Conservation (phyloP, 768 basidiomycete species). For the Pleurotus ostreatus region DNA sequence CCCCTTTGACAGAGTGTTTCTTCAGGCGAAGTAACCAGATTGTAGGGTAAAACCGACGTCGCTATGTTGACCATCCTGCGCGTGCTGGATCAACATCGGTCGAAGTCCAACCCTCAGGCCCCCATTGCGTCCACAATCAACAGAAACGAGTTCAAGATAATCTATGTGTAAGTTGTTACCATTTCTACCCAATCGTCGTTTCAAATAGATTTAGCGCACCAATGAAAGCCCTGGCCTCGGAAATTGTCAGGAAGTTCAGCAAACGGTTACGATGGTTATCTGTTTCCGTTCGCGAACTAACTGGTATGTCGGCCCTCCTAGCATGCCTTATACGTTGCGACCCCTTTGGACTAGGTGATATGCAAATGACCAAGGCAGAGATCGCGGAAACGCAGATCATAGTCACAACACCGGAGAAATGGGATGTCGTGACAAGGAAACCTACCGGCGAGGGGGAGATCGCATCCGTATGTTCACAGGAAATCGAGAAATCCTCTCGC, state of each 20-base stretch:
- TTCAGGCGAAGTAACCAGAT: neutral
- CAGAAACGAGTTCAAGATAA: conserved; percentile 84
- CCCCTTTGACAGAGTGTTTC: neutral
- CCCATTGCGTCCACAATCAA: conserved; percentile 50
- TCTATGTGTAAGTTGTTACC: conserved; percentile 73
- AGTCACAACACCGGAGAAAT: conserved; percentile 98
- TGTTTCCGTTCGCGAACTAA: conserved; percentile 85
- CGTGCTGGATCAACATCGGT: conserved; percentile 70
- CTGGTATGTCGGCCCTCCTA: conserved; percentile 44
- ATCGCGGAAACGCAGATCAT: conserved; percentile 96
- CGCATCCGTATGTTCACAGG: conserved; percentile 62
- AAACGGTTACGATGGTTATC: conserved; percentile 86
- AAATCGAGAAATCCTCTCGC: neutral
- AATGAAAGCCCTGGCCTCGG: conserved; percentile 96
- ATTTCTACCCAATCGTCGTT: neutral
- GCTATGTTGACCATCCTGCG: conserved; percentile 93
- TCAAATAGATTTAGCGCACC: conserved; percentile 60
- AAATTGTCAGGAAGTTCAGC: conserved; percentile 91
- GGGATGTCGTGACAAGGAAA: conserved; percentile 98
- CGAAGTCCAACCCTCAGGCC: conserved; percentile 20
- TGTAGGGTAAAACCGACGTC: conserved; percentile 97
- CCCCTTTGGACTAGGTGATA: conserved; percentile 56
- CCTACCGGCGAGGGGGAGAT: conserved; percentile 96
- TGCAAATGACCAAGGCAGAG: conserved; percentile 94
- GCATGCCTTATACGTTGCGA: neutral